Evolutionary conservation across 176 grass and related monocot species (phyloP).

Genomic region (Canna indica): DNA sequence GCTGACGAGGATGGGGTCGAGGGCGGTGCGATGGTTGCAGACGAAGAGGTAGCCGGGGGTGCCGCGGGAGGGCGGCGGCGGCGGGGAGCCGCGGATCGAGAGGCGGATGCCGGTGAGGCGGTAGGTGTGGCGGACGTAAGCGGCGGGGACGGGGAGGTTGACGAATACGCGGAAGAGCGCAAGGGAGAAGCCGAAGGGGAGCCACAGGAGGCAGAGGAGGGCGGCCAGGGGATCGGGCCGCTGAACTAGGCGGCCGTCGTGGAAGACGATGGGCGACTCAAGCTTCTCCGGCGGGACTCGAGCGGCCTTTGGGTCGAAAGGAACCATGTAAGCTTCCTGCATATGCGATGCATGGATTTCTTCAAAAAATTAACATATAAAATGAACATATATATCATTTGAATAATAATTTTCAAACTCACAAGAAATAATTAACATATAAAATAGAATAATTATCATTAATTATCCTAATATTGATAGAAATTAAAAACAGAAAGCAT

Average conservation of each 20-base stretch:
- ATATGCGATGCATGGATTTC: no score
- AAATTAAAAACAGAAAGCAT: no score
- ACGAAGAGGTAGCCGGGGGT: conserved; percentile 51
- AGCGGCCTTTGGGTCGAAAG: conserved; percentile 29
- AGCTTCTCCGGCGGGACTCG: conserved; percentile 33
- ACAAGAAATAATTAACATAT: no score
- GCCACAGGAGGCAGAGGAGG: conserved; percentile 51
- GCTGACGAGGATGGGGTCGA: conserved; percentile 70
- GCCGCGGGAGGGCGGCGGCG: conserved; percentile 25
- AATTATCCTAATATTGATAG: no score
- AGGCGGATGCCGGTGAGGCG: conserved; percentile 57
- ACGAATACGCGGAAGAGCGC: conserved; percentile 71
- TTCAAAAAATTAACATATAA: no score
- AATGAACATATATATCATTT: no score
- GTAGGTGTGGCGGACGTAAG: conserved; percentile 58
- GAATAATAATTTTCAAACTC: no score
- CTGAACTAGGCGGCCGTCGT: conserved; percentile 77
- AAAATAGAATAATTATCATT: no score
- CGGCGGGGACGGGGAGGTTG: conserved; percentile 37
- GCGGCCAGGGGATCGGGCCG: conserved; percentile 45
- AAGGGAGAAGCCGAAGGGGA: conserved; percentile 51
- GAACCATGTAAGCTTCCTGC: conserved; percentile 92
- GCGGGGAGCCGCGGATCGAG: conserved; percentile 37
- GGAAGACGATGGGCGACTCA: conserved; percentile 47
- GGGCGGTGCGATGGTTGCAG: conserved; percentile 83